Conservation (phyloP, 805 yeast species). For the Candida adriatica region DNA sequence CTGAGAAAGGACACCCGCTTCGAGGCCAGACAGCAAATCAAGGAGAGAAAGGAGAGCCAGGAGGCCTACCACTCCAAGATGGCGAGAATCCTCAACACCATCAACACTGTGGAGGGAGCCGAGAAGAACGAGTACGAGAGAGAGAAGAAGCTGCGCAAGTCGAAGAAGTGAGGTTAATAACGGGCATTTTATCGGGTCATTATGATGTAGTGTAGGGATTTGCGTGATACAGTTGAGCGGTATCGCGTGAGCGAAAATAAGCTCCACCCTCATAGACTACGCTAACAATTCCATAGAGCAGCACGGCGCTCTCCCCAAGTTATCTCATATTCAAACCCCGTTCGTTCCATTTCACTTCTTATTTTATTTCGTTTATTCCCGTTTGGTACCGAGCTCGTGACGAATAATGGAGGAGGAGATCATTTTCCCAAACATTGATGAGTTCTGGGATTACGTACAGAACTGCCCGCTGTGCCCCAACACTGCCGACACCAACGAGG, state of each 20-base stretch:
- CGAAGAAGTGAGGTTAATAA: slow-evolving; percentile 26
- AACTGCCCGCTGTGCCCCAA: slow-evolving; percentile 9
- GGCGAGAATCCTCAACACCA: slow-evolving; percentile 78
- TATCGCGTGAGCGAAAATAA: too few relatives aligned
- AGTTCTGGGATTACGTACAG: slow-evolving; percentile 18
- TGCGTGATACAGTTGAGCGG: too few relatives aligned
- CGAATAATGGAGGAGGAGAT: slow-evolving; percentile 16
- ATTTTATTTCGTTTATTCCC: too few relatives aligned
- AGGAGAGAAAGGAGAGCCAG: slow-evolving; percentile 67
- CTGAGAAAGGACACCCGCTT: slow-evolving; percentile 84
- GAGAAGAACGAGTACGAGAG: slow-evolving; percentile 89
- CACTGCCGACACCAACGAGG: slow-evolving; percentile 7
- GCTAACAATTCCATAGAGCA: too few relatives aligned
- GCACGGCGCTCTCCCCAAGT: too few relatives aligned
- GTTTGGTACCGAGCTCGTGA: too few relatives aligned
- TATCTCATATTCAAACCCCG: too few relatives aligned
- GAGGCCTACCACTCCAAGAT: slow-evolving; percentile 83
- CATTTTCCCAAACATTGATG: slow-evolving; percentile 12
- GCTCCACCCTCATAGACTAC: too few relatives aligned
- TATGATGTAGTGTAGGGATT: too few relatives aligned
- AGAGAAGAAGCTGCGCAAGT: slow-evolving; percentile 63
- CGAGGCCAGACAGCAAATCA: slow-evolving; percentile 77
- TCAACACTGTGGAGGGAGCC: slow-evolving; percentile 91
- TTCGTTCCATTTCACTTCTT: too few relatives aligned
- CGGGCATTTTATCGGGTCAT: too few relatives aligned